A percentile compares a stretch with the other conserved stretches of the same genome.
Evolutionary conservation across 2,329 filamentous ascomycete genomes (phyloP).

Genomic region (Fusarium clavum): DNA sequence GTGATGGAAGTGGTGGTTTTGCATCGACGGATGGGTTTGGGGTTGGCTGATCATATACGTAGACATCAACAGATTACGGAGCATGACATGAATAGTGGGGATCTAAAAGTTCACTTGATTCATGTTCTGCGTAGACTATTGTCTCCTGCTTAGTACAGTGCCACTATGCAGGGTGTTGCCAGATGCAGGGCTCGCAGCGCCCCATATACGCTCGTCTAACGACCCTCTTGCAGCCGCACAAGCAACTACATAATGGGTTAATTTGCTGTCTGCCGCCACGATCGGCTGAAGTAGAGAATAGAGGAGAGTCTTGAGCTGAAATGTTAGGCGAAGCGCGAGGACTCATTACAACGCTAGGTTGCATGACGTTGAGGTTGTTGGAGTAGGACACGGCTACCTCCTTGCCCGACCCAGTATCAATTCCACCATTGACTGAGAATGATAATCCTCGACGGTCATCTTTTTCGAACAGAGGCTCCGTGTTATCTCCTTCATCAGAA

Average conservation of each 20-base stretch:
- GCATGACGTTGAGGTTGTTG: neutral
- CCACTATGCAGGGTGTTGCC: neutral
- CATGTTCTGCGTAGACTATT: neutral
- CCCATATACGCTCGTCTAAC: neutral
- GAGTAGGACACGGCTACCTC: neutral
- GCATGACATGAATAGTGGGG: neutral
- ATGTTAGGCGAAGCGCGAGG: too few species aligned
- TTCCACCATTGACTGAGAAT: neutral
- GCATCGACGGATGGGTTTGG: neutral
- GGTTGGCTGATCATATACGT: neutral
- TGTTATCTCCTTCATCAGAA: neutral
- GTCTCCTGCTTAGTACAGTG: neutral
- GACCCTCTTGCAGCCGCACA: neutral
- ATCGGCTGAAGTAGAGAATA: neutral
- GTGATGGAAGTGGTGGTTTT: neutral
- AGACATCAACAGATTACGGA: neutral
- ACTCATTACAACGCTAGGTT: neutral
- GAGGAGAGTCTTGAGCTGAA: neutral
- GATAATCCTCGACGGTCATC: neutral
- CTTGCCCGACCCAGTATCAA: neutral
- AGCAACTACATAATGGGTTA: neutral
- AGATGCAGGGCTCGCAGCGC: neutral
- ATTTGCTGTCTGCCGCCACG: neutral
- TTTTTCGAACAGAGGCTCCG: neutral
- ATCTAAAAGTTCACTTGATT: neutral